Evolutionary conservation across 257 asterid species (phyloP).

Genomic region (Solanum ahanhuiri): DNA sequence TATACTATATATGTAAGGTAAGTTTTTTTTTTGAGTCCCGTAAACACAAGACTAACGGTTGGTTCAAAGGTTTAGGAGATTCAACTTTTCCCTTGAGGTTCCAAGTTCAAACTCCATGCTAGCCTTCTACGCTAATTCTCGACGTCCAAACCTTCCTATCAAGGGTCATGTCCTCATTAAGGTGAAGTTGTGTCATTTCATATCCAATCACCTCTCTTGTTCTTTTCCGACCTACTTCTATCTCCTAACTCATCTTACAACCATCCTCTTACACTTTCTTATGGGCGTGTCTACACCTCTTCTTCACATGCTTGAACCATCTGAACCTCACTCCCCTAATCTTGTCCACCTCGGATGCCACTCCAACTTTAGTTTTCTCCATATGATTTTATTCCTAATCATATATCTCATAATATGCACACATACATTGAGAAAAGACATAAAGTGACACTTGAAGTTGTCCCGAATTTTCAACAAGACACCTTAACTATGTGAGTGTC

Average conservation of each 20-base stretch:
- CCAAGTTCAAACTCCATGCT: neutral
- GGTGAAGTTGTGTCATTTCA: neutral
- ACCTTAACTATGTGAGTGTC: no score
- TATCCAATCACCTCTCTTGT: neutral
- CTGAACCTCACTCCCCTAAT: fast-evolving
- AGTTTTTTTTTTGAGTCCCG: neutral
- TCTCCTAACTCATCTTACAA: neutral
- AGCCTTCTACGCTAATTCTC: neutral
- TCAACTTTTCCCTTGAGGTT: neutral
- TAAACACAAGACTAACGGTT: neutral
- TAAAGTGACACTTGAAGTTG: no score
- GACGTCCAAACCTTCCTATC: neutral
- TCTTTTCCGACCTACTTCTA: neutral
- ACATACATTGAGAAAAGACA: neutral
- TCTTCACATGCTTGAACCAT: neutral
- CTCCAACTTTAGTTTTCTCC: neutral
- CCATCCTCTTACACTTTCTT: neutral
- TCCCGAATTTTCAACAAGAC: no score
- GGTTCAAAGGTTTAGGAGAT: neutral
- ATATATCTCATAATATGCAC: neutral
- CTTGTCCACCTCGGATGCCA: neutral
- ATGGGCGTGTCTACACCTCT: neutral
- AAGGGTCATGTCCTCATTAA: neutral
- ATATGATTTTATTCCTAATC: neutral
- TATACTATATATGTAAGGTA: neutral